Base-by-base conservation (phyloP, 768 basidiomycete species). In the Amylocystis lapponica region DNA sequence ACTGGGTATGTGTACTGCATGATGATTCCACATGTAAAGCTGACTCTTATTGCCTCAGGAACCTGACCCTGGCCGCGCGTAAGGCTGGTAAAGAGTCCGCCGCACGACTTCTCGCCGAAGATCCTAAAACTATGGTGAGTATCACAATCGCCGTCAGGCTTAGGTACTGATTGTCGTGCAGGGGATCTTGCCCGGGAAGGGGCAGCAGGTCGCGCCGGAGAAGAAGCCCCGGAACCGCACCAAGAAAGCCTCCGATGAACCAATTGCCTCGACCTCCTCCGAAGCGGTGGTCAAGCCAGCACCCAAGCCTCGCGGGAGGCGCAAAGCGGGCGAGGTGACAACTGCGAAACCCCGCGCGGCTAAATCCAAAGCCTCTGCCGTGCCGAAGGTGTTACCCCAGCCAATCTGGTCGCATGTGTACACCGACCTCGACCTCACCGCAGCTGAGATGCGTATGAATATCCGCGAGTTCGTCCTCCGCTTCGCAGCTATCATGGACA, bases 381-480 rank as follows among this genome's bases (percentile, higher is more conserved):
- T 42, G 8, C 50, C 54, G 2, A 61, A 61, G 29, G 45, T 63
- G 1, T 59, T 78, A 22, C 73, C 79, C 5, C 47, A 63, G 44
- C 64, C 81, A 30, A 62, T 63, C 36, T 89, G 86, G 86, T 73
- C 65, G 4, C 53, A 57, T 5, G 56, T 85, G 5, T 41, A 56
- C 3, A 58, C 61, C 12, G 66, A 66, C 1, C 66, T 70, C 11
- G 61, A 67, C 5, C 63, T 66, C 29, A 54, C 66, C 1, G 74
- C 76, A 30, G 77, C 72, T 1, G 71, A 83, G 48, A 69, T 72
- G 21, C 79, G 86, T 9, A 74, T 89, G 36, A 67, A 77, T 51
- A 81, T 89, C 32, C 78, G 87, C 44, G 87, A 90, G 61, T 91
- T 88, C 57, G 56, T 76, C 10, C 56, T 84, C 36, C 73, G 87